Conservation (phyloP, 441 rosid species). For the Syzygium syzygioides region DNA sequence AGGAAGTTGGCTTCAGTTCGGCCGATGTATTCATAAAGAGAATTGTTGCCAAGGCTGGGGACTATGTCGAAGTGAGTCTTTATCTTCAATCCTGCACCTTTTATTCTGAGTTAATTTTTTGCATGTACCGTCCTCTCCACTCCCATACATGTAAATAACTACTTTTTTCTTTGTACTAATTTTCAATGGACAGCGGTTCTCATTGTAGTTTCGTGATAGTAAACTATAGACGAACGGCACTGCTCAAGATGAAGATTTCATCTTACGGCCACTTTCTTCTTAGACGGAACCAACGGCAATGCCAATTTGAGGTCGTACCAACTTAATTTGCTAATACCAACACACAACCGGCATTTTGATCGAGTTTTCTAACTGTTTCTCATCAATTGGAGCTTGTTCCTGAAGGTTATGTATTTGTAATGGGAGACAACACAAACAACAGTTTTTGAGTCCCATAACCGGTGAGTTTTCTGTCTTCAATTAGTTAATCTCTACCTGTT, state of each 20-base stretch:
- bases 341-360: not conserved
- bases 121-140: not conserved
- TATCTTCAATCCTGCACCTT: not conserved
- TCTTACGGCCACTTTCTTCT: constrained; percentile 47
- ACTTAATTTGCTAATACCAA: not conserved
- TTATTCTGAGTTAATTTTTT: not conserved
- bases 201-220: constrained; percentile 43
- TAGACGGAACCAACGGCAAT: constrained; percentile 49
- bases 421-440: constrained; percentile 73
- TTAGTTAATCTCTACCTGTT: not conserved
- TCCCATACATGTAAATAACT: not conserved
- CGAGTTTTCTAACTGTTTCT: not conserved
- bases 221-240: constrained; percentile 44
- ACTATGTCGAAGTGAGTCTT: constrained; percentile 45
- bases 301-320: not conserved
- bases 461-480: constrained; percentile 27
- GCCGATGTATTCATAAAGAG: constrained; percentile 59
- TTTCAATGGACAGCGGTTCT: not conserved
- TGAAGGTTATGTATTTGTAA: constrained; percentile 55
- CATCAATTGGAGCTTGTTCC: constrained; percentile 43
- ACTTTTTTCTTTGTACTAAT: not conserved
- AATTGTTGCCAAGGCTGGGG: constrained; percentile 67
- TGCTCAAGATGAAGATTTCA: constrained; percentile 44
- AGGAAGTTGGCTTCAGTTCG: constrained; percentile 54
- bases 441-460: constrained; percentile 64